Evolutionary conservation across 2,329 filamentous ascomycete genomes (phyloP), one percentile per base, ranked within the genome.

Genomic region (Graphilbum fragrans): DNA sequence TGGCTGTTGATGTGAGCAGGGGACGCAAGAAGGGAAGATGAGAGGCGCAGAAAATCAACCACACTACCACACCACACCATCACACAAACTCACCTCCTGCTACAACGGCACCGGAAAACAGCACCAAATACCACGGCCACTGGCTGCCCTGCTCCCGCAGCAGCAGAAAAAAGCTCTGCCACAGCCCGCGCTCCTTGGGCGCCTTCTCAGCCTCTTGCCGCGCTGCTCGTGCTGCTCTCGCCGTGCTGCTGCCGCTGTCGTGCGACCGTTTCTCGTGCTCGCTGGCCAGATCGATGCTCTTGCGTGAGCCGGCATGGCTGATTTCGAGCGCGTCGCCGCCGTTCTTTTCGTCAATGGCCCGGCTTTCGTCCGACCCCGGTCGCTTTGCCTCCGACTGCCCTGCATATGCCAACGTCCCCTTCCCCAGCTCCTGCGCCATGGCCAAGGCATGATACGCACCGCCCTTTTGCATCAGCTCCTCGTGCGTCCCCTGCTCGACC

Each of bases 401-500:
- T 20, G 16, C n/a, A n/a, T n/a, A n/a, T n/a, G n/a, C n/a, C n/a
- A n/a, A n/a, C n/a, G 36, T 12, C 31, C 31, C 21, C n/a, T 39
- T 29, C 18, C 42, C 42, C 21, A 79, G 59, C 32, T 72, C 62
- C 47, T 80, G 76, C 8, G 75, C 74, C 36, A 70, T 64, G 3
- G 86, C 82, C 8, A 87, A 67, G 2, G 67, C 69, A 37, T 69
- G 70, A 51, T 88, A 88, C 10, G 82, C 65, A 1, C 82, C 76
- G 2, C 63, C 64, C 20, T 41, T 65, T 3, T 65, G 57, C 8
- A 92, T 64, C 0, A 93, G 68, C 23, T 74, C 69, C 8, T 85
- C 74, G 48, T 93, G 86, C 0, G 73, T 85, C 1, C 86, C 86
- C 50, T 79, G 65, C 57, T 93, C 84, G 5, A 81, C 68, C 1